Base-by-base conservation (phyloP, 2,329 filamentous ascomycete genomes). In the Albifimbria verrucaria region DNA sequence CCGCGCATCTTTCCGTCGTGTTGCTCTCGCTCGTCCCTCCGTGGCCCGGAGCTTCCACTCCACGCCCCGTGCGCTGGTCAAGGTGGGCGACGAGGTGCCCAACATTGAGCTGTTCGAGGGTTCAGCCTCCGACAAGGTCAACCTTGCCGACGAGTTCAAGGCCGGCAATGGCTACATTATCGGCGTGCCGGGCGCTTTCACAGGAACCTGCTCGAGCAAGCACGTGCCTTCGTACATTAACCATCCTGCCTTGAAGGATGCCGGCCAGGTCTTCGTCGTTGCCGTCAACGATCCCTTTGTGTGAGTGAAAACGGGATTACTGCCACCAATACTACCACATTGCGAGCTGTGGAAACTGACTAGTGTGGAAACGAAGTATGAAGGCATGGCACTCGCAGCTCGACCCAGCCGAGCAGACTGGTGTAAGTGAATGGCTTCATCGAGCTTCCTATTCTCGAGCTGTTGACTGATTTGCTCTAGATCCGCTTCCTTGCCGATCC, bases 241-340 rank as follows among this genome's bases (percentile, higher is more conserved):
- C 66, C 88, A 90, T 68, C 80, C 87, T 52, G 85, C 87, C 69
- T 80, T 95, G 62, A 89, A 89, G 75, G 79, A 87, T 55, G 90
- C 89, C 25, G 92, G 92, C 48, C 80, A 88, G 65, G 89, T 96
- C 45, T 96, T 95, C 65, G 90, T 97, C 41, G 85, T 97, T 52
- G 86, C 89, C 17, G 92, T 97, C 68, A 97, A 97, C 69, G 93
- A 97, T 69, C 84, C 92, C 20, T 97, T 97, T 69, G 92, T 96
- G 89, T 95, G 78, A 73, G 89, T 75, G 43, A 25, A 15, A 12
- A 6, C 10, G 3, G 21, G 3, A 11, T 39, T 23, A 5, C n/a
- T n/a, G n/a, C n/a, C n/a, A n/a, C n/a, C n/a, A n/a, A n/a, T 32
- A 9, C n/a, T 21, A 6, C n/a, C n/a, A n/a, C n/a, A n/a, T n/a